Conservation (phyloP, 1,139 yeast species). For the Blastobotrys proliferans region DNA sequence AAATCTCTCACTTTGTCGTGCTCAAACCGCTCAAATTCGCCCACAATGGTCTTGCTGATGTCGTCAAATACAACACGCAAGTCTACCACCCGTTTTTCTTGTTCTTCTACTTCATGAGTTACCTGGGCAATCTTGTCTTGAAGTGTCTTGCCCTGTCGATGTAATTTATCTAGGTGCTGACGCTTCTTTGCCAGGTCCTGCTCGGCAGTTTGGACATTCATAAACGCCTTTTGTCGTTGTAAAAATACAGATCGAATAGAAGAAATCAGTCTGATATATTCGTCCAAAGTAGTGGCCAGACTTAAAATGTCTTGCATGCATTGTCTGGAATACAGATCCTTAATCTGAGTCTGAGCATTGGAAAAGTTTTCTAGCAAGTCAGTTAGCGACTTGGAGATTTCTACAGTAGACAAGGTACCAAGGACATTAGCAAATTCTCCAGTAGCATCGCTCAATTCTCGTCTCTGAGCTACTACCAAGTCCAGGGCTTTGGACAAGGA, state of each 20-base stretch:
- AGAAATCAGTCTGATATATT: slow-evolving; percentile 72
- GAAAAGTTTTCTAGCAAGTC: slow-evolving; percentile 63
- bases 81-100: slow-evolving; percentile 54
- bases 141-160: slow-evolving; percentile 54
- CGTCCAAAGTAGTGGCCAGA: slow-evolving; percentile 82
- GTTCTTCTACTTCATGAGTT: slow-evolving; percentile 54
- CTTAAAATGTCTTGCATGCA: slow-evolving; percentile 85
- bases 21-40: slow-evolving; percentile 69
- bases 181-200: slow-evolving; percentile 47
- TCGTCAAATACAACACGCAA: slow-evolving; percentile 57
- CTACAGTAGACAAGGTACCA: slow-evolving; percentile 63
- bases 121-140: slow-evolving; percentile 56
- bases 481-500: slow-evolving; percentile 71
- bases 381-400: slow-evolving; percentile 65
- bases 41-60: slow-evolving; percentile 60
- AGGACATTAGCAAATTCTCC: slow-evolving; percentile 58
- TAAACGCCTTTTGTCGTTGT: slow-evolving; percentile 68
- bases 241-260: slow-evolving; percentile 73
- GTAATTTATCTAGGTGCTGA: slow-evolving; percentile 49
- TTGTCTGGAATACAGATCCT: slow-evolving; percentile 72
- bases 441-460: slow-evolving; percentile 63
- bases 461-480: slow-evolving; percentile 66
- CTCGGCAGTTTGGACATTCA: slow-evolving; percentile 53
- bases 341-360: slow-evolving; percentile 64
- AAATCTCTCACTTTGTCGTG: slow-evolving; percentile 77